Conservation (phyloP, 2,329 filamentous ascomycete species). For the Fusarium temperatum region DNA sequence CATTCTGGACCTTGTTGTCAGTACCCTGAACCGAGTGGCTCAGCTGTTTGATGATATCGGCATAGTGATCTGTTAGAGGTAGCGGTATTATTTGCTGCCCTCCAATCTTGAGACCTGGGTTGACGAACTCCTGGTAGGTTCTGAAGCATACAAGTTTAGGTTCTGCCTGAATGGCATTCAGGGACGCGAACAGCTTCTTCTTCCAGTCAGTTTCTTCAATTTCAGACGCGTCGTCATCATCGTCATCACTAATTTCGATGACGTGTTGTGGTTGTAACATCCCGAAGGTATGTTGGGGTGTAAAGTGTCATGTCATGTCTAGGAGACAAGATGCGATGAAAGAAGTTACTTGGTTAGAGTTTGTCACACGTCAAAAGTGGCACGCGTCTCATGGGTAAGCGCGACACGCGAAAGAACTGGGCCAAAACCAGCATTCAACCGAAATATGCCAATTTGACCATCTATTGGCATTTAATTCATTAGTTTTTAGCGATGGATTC, state of each 20-base stretch:
- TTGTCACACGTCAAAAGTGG: background rate
- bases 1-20: background rate
- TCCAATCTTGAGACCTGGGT: constrained; percentile 18
- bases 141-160: constrained; percentile 4
- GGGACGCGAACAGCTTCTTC: background rate
- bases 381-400: background rate
- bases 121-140: constrained; percentile 13
- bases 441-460: background rate
- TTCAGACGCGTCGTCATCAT: background rate
- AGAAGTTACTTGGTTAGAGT: background rate
- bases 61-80: constrained; percentile 11
- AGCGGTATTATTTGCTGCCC: constrained; percentile 4
- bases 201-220: background rate
- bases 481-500: background rate
- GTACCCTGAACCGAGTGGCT: background rate
- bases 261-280: background rate
- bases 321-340: background rate
- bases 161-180: constrained; percentile 5
- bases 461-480: background rate
- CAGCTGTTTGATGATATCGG: constrained; percentile 5
- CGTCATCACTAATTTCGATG: constrained; percentile 8
- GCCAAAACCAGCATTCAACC: background rate
- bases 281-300: background rate
- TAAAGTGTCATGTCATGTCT: background rate
- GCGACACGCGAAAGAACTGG: background rate